Evolutionary conservation across 148 eudicot species (phyloP), one percentile per base, ranked within the genome.

Genomic region (Simmondsia chinensis): DNA sequence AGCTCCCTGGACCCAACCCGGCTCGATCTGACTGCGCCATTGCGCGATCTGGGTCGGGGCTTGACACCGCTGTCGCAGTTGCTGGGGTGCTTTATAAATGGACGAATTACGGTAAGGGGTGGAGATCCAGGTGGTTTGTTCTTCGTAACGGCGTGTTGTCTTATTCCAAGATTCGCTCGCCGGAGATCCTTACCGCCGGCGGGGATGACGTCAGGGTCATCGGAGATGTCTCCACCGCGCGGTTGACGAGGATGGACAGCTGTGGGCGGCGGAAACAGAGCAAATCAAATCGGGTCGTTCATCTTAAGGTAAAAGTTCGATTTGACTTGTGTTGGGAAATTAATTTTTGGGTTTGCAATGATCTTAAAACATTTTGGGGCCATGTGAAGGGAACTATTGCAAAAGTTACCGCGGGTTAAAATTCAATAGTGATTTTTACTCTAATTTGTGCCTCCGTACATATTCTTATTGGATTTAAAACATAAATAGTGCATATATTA

Each of bases 51-150:
- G n/a, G n/a, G n/a, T n/a, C n/a, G n/a, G n/a, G n/a, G n/a, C n/a
- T n/a, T n/a, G n/a, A n/a, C n/a, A n/a, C n/a, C n/a, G n/a, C n/a
- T n/a, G n/a, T n/a, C 25, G 15, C 9, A 56, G 46, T 31, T 39
- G 43, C 39, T 50, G 51, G 68, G 75, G 72, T 75, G n/a, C 60
- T 85, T 1, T 70, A 64, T 43, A 85, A 77, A 57, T 85, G 95
- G 95, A 85, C 95, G 0, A 85, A 77, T 48, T 85, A 77, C 57
- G 69, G 85, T 6, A 85, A 80, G 32, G 95, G 95, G 4, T 85
- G 95, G 95, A 76, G 89, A 72, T 77, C 95, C 13, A 48, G 95
- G 39, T 85, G 89, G 95, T 85, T 85, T 28, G 46, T 76, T 10
- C 52, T 85, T n/a, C 72, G 76, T 0, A 69, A 83, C 24, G 89